Conservation (phyloP, 805 yeast species). For the Monosporozyma siamensis region DNA sequence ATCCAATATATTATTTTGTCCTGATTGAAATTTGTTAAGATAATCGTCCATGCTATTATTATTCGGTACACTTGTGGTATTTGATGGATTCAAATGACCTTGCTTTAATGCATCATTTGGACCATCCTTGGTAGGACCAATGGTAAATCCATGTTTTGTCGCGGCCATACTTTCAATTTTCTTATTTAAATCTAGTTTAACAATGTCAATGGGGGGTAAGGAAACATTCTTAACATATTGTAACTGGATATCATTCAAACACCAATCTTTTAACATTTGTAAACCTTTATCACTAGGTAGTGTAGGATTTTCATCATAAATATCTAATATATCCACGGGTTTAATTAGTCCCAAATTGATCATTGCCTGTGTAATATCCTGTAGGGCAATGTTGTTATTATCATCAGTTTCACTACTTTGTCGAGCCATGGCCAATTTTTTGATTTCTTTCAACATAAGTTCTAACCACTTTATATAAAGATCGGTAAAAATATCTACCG, state of each 20-base stretch:
- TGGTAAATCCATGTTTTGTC: conserved; percentile 2
- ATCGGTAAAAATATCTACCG: conserved; percentile 72
- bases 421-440: conserved; percentile 40
- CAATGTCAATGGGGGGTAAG: conserved; percentile 25
- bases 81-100: too few species aligned
- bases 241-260: conserved; percentile 35
- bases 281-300: conserved; percentile 40
- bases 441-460: conserved; percentile 43
- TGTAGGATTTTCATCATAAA: conserved; percentile 39
- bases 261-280: conserved; percentile 48
- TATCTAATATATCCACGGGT: conserved; percentile 48
- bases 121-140: conserved; percentile 1
- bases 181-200: conserved; percentile 1
- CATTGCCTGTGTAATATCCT: conserved; percentile 67
- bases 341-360: conserved; percentile 51
- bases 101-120: neutral
- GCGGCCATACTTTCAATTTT: neutral
- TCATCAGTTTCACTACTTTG: conserved; percentile 26
- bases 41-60: conserved; percentile 22
- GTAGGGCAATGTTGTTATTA: conserved; percentile 38
- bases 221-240: conserved; percentile 35
- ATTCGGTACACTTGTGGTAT: neutral
- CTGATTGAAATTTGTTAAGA: conserved; percentile 19
- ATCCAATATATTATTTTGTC: conserved; percentile 7
- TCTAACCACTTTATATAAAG: conserved; percentile 55